Evolutionary conservation across 1,284 basidiomycete species (phyloP).

Genomic region (Naganishia sp.): DNA sequence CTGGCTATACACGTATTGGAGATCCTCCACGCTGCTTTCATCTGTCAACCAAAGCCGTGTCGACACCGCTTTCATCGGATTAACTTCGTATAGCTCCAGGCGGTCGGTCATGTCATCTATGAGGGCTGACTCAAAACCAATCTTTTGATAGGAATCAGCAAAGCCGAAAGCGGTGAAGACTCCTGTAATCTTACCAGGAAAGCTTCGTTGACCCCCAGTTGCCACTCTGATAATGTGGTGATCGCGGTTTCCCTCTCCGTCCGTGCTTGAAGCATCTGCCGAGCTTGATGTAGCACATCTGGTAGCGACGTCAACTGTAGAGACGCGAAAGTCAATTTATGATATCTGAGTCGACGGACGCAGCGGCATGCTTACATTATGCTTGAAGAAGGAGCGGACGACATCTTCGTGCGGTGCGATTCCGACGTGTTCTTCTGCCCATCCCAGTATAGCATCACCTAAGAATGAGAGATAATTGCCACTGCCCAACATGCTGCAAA

Average conservation of each 20-base stretch:
- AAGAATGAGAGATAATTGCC: conserved; percentile 45
- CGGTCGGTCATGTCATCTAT: conserved; percentile 72
- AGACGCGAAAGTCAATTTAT: not conserved
- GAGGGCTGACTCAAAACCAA: conserved; percentile 67
- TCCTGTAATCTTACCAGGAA: conserved; percentile 51
- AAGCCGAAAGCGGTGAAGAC: conserved; percentile 55
- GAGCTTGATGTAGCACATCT: conserved; percentile 36
- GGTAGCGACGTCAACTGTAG: conserved; percentile 36
- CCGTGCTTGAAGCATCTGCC: conserved; percentile 46
- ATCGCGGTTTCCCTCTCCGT: conserved; percentile 38
- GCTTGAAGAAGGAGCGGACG: conserved; percentile 81
- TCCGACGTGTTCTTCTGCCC: conserved; percentile 39
- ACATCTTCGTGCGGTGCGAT: conserved; percentile 67
- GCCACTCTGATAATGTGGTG: conserved; percentile 55
- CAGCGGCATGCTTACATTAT: conserved; percentile 56
- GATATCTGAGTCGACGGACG: not conserved
- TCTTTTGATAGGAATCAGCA: conserved; percentile 55
- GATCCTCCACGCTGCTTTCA: conserved; percentile 66
- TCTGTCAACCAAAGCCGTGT: conserved; percentile 81
- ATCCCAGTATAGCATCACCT: conserved; percentile 50
- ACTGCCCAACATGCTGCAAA: conserved; percentile 40
- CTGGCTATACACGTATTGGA: conserved; percentile 71
- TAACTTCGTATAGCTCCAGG: conserved; percentile 72
- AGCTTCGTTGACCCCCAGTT: conserved; percentile 73
- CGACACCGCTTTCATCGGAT: conserved; percentile 59